Evolutionary conservation across 495 filamentous ascomycete genomes (phyloP), one percentile per base, ranked within the genome.

Genomic region (Viridothelium virens): DNA sequence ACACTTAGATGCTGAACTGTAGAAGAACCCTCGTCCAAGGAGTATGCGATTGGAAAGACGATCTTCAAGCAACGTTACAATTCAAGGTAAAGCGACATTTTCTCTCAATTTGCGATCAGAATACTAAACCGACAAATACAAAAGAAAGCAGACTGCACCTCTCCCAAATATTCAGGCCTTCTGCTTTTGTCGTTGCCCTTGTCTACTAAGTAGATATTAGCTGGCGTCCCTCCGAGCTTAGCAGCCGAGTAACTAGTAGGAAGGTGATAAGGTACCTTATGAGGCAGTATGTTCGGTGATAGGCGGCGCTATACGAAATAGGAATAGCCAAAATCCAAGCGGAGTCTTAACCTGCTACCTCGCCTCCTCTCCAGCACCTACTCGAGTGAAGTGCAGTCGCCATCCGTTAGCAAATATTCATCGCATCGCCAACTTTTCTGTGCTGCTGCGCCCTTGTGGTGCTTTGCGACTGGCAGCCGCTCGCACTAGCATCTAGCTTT

Each of bases 381-480:
- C 53, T 33, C 53, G 11, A 59, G 3, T 34, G 25, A 10, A 34
- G 7, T 33, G 11, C 31, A 33, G 53, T 36, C 31, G 14, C 31
- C 53, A 33, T 9, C 18, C 31, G 5, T 59, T 31, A 59, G 36
- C 11, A 18, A n/a, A 34, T 18, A 59, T 59, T 31, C 7, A 3
- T 5, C 36, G 53, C 53, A 59, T 59, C 31, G 53, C 53, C 5
- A 36, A 34, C 10, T 36, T 18, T 59, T 59, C 18, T 6, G 36
- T 59, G 53, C 53, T 59, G 53, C 25, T 33, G 53, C 53, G 31
- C 53, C 53, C 7, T 6, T 36, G 5, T 36, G 53, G 53, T 59
- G 53, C 53, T 59, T 59, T 59, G 53, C 53, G 53, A 59, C 53
- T 31, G 53, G 53, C 53, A n/a, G 53, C 53, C 4, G 53, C 53